These are phyloP conservation scores for Diddensiella santjacobensis DNA, from an alignment of 805 yeast species.

Conservation along the genomic window DNA sequence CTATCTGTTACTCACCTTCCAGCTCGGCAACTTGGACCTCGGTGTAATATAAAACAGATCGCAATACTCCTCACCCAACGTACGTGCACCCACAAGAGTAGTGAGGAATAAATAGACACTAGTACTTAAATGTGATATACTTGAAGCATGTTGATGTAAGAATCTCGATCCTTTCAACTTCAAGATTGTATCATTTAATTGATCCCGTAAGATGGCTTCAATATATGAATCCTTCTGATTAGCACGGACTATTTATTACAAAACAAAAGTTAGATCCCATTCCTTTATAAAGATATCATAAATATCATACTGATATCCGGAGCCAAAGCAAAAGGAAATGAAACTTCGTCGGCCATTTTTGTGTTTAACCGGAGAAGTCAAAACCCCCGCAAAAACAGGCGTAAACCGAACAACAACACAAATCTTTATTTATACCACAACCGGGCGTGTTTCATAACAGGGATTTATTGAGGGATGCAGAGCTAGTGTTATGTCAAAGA, in stretches of 20 bases:
- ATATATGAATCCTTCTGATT: conserved; percentile 85
- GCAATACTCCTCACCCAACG: conserved; percentile 92
- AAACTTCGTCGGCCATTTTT: conserved; percentile 11
- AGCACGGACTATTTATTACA: conserved; percentile 49
- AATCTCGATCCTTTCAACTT: conserved; percentile 51
- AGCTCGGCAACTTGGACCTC: conserved; percentile 26
- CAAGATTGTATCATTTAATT: conserved; percentile 55
- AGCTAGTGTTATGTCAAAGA: conserved; percentile 2
- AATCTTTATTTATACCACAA: background rate
- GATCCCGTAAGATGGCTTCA: conserved; percentile 49
- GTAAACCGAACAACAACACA: no score
- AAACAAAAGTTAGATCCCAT: conserved; percentile 32
- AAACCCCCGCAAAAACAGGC: no score
- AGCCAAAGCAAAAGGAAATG: conserved; percentile 73
- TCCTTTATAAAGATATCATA: conserved; percentile 2
- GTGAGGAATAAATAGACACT: conserved; percentile 68
- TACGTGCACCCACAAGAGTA: conserved; percentile 69
- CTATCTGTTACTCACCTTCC: conserved; percentile 2
- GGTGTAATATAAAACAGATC: conserved; percentile 42
- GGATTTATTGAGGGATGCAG: background rate
- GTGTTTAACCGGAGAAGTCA: no score
- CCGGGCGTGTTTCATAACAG: background rate
- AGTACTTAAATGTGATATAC: conserved; percentile 55
- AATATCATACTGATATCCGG: conserved; percentile 70
- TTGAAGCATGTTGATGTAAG: conserved; percentile 59